phyloP scores from a whole-genome alignment of 2,329 filamentous ascomycete genomes.

The Sporothrix protearum region DNA sequence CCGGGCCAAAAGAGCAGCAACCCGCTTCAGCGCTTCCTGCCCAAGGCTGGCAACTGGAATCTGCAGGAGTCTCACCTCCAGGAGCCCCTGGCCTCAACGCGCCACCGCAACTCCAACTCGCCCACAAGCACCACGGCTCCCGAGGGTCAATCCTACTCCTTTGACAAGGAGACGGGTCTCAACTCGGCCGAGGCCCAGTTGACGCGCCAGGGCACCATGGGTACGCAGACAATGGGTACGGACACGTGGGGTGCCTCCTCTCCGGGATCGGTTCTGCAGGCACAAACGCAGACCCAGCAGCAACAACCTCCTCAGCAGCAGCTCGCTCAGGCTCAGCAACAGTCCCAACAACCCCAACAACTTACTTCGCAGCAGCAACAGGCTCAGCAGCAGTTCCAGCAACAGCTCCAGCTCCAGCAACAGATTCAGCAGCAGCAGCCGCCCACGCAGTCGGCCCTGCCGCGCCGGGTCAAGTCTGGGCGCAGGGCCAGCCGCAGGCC shows the following conservation, averaged over 20 bases:
- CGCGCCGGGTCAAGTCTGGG: neutral
- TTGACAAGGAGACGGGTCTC: conserved; percentile 52
- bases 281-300: neutral
- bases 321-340: conserved; percentile 15
- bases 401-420: conserved; percentile 14
- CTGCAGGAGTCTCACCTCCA: conserved; percentile 53
- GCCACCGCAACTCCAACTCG: conserved; percentile 38
- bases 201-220: conserved; percentile 7
- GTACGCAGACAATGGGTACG: neutral
- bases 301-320: neutral
- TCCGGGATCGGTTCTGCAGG: neutral
- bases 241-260: conserved; percentile 2
- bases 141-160: conserved; percentile 36
- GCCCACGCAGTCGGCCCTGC: neutral
- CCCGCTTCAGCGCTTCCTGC: conserved; percentile 42
- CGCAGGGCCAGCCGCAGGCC: neutral
- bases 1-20: conserved; percentile 30
- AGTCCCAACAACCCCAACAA: neutral
- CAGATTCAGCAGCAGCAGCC: conserved; percentile 11
- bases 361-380: conserved; percentile 17
- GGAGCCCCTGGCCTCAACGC: conserved; percentile 44
- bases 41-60: conserved; percentile 48
- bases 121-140: conserved; percentile 31
- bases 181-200: conserved; percentile 6
- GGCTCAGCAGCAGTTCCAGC: conserved; percentile 14